Evolutionary conservation across 2,329 filamentous ascomycete genomes (phyloP).

Genomic region (Scedosporium apiospermum): DNA sequence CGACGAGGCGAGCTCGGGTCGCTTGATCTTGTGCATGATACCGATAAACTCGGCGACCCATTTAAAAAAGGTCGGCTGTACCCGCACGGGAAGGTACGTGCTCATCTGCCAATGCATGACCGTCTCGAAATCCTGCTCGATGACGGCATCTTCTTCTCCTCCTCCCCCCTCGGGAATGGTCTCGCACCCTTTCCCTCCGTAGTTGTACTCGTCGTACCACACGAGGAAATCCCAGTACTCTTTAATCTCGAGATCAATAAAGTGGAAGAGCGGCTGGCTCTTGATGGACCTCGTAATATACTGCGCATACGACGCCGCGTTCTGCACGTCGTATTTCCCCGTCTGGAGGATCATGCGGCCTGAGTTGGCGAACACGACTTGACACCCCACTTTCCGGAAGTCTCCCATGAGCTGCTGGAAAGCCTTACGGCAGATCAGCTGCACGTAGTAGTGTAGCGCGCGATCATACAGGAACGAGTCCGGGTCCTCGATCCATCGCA

Average conservation of each 20-base stretch:
- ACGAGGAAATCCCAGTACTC: constrained; percentile 99
- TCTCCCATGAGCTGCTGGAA: constrained; percentile 96
- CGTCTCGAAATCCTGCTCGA: constrained; percentile 71
- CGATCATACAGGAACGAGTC: constrained; percentile 93
- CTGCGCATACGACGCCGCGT: constrained; percentile 91
- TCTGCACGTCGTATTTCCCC: constrained; percentile 91
- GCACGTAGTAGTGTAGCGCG: constrained; percentile 91
- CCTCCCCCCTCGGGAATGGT: constrained; percentile 57
- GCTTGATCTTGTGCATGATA: constrained; percentile 82
- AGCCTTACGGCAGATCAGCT: constrained; percentile 96
- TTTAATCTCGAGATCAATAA: constrained; percentile 92
- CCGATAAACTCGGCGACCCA: constrained; percentile 95
- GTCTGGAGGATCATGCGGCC: constrained; percentile 89
- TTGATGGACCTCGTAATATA: constrained; percentile 98
- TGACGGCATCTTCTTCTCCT: constrained; percentile 16
- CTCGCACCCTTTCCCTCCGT: constrained; percentile 85
- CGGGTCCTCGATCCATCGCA: constrained; percentile 92
- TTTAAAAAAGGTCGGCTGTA: constrained; percentile 80
- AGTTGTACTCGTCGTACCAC: constrained; percentile 99
- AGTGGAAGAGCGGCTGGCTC: constrained; percentile 89
- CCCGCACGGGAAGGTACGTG: constrained; percentile 70
- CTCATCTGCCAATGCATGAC: constrained; percentile 98
- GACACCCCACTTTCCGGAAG: constrained; percentile 88
- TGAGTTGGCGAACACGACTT: constrained; percentile 88
- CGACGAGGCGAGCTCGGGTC: constrained; percentile 41